These are phyloP conservation scores for Pseudonectria buxi DNA, from an alignment of 2,329 filamentous ascomycete genomes.

Conservation along the genomic window DNA sequence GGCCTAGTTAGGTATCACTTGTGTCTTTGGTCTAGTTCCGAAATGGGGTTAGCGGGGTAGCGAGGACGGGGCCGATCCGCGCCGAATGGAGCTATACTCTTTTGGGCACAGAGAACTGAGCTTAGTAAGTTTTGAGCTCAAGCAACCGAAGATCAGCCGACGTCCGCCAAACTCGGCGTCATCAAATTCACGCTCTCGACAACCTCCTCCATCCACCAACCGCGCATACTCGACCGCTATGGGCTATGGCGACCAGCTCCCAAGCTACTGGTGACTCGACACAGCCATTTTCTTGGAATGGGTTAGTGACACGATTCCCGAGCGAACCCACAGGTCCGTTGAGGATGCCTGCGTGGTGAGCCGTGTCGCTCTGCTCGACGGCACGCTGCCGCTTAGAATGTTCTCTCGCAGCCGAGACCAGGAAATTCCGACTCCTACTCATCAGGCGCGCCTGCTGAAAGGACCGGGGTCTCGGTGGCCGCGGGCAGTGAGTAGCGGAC, in stretches of 20 bases:
- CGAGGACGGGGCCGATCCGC: no score
- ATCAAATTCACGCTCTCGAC: no score
- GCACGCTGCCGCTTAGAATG: constrained; percentile 1
- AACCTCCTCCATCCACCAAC: neutral
- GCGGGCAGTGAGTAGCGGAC: constrained; percentile 2
- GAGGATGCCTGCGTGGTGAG: neutral
- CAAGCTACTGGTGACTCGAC: constrained; percentile 1
- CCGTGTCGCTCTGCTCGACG: constrained; percentile 3
- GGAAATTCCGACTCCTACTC: constrained; percentile 5
- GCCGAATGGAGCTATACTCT: no score
- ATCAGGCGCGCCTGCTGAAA: constrained; percentile 4
- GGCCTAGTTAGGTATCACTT: no score
- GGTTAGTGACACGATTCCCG: constrained; percentile 2
- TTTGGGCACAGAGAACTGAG: no score
- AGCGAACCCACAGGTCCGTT: constrained; percentile 1
- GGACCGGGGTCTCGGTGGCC: constrained; percentile 6
- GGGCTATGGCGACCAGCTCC: constrained; percentile 2
- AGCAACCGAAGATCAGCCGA: no score
- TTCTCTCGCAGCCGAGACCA: constrained; percentile 2
- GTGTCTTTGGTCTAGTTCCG: no score
- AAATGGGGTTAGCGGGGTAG: no score
- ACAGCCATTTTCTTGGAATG: constrained; percentile 4
- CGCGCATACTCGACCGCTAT: neutral
- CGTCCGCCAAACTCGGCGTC: no score
- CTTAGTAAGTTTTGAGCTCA: no score